phyloP scores from a whole-genome alignment of 2,329 filamentous ascomycete genomes.

The Byssothecium circinans region DNA sequence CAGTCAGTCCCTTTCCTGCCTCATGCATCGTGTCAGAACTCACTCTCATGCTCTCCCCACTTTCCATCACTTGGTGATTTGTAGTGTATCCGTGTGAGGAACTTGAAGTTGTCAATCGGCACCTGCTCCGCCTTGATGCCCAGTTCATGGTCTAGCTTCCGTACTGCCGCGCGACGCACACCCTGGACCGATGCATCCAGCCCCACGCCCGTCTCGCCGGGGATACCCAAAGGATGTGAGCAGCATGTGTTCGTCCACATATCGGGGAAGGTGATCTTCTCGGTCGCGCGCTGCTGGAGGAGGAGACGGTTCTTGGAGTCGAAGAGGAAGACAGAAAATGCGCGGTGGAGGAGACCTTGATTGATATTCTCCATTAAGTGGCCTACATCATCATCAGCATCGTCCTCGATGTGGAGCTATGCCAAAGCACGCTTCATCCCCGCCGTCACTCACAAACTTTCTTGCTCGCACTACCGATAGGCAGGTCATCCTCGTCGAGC shows the following conservation, averaged over 20 bases:
- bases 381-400: constrained; percentile 56
- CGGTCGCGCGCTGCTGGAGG: constrained; percentile 88
- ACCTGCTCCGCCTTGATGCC: constrained; percentile 90
- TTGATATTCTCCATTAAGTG: constrained; percentile 99
- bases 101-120: constrained; percentile 86
- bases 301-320: constrained; percentile 90
- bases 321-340: constrained; percentile 98
- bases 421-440: not conserved
- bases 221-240: constrained; percentile 90
- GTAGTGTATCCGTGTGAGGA: constrained; percentile 96
- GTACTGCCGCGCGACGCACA: constrained; percentile 86
- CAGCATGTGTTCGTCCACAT: constrained; percentile 99
- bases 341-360: constrained; percentile 91
- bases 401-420: not conserved
- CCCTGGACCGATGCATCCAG: constrained; percentile 79
- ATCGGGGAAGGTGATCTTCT: constrained; percentile 99
- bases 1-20: constrained; percentile 21
- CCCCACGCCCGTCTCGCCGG: constrained; percentile 84
- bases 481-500: constrained; percentile 84
- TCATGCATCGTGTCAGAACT: constrained; percentile 41
- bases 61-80: constrained; percentile 95
- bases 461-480: constrained; percentile 96
- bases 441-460: constrained; percentile 75
- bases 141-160: constrained; percentile 92
- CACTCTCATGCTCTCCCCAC: constrained; percentile 99